Percentiles rank a stretch among this genome's conserved stretches.
phyloP scores from a whole-genome alignment of 441 rosid species.

The Brassica balearica region DNA sequence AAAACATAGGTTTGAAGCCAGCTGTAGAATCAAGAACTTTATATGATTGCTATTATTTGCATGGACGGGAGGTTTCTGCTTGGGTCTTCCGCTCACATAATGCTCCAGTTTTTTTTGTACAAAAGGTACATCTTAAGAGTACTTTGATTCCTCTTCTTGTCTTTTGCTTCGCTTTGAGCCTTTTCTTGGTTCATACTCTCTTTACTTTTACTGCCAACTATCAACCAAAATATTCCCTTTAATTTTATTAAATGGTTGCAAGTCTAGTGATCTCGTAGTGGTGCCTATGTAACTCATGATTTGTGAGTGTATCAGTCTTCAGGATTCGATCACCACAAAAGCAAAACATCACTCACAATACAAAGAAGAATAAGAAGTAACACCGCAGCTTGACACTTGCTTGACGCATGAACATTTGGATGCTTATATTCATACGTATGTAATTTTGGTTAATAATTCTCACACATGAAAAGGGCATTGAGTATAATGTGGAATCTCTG shows the following conservation, averaged over 20 bases:
- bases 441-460: neutral
- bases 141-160: slow-evolving; percentile 40
- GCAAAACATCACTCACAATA: neutral
- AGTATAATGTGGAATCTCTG: slow-evolving; percentile 22
- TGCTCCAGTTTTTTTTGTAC: slow-evolving; percentile 29
- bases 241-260: slow-evolving; percentile 13
- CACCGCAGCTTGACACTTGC: slow-evolving; percentile 1
- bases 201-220: slow-evolving; percentile 36
- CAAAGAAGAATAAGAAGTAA: neutral
- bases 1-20: slow-evolving; percentile 12
- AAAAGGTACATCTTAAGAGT: slow-evolving; percentile 40
- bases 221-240: slow-evolving; percentile 28
- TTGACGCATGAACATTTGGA: slow-evolving; percentile 2
- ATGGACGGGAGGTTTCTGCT: slow-evolving; percentile 29
- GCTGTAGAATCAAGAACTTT: slow-evolving; percentile 33
- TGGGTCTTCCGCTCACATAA: slow-evolving; percentile 9
- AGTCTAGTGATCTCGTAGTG: slow-evolving; percentile 20
- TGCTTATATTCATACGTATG: neutral
- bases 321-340: slow-evolving; percentile 34
- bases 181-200: slow-evolving; percentile 30
- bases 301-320: slow-evolving; percentile 34
- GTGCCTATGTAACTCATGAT: slow-evolving; percentile 28
- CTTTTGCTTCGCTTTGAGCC: slow-evolving; percentile 32
- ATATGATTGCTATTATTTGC: slow-evolving; percentile 37
- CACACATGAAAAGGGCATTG: slow-evolving; percentile 22